Evolutionary conservation across 2,329 filamentous ascomycete species (phyloP), one percentile per base, ranked within the genome.

Genomic region (Chaetomium olivaceum): DNA sequence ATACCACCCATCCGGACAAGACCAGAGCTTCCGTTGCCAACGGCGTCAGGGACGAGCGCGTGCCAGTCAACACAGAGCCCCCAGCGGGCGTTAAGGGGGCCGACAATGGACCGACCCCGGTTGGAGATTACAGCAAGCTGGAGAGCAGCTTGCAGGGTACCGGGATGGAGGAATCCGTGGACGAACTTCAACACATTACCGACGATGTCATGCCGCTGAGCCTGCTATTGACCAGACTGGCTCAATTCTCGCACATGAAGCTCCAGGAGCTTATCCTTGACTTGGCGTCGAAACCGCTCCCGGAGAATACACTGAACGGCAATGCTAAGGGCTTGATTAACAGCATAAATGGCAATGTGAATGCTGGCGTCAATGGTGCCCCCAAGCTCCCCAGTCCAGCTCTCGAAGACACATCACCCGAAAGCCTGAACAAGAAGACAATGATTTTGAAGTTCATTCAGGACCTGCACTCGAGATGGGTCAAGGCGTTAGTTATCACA

Each of bases 401-500:
- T 0, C n/a, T 74, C 2, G 85, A 88, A 62, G 88, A 91, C 72
- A 81, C 79, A 23, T 89, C 87, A 1, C 75, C 77, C 48, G 87
- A 89, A 67, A 94, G 92, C 73, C 73, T 91, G 14, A 82, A 84
- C 36, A 97, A 96, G 79, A 97, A 97, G 78, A 79, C 86, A 31
- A 79, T 82, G 43, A 77, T 97, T 61, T 78, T 97, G 66, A 87
- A 91, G 52, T 96, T 95, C 79, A 88, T 91, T 9, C 89, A 94
- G 75, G 85, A 88, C 25, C 87, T 90, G 73, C 89, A 97, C 74
- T 88, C 89, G 33, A 92, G 92, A 79, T 98, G 96, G 82, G 92
- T 96, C 76, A 98, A 99, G 79, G 86, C 93, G 8, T 83, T 97
- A 23, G 92, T 99, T 25, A 89, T 99, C 56, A 88, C 91, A 1